A percentile compares a stretch with the other conserved stretches of the same genome.
phyloP scores from a whole-genome alignment of 2,329 filamentous ascomycete genomes.

The Diaporthe citriasiana region DNA sequence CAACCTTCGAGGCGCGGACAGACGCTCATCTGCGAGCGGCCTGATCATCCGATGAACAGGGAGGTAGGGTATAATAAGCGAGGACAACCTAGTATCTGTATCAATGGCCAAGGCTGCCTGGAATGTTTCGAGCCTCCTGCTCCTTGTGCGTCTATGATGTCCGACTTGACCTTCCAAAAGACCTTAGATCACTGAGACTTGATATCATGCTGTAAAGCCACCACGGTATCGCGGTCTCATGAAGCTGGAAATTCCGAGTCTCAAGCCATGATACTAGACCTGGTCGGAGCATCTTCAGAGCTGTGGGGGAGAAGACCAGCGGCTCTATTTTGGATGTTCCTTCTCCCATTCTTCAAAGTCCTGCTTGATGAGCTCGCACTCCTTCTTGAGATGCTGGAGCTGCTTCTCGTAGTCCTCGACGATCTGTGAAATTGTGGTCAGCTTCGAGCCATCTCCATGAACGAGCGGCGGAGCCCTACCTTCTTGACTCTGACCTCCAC shows the following conservation, averaged over 20 bases:
- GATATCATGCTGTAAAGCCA: neutral
- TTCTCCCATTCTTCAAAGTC: conserved; percentile 71
- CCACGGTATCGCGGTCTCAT: neutral
- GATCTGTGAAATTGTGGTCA: conserved; percentile 65
- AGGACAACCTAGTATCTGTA: conserved; percentile 1
- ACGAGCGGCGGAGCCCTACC: conserved; percentile 59
- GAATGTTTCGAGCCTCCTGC: neutral
- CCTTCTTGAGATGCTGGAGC: conserved; percentile 80
- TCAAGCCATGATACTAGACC: neutral
- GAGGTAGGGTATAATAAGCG: neutral
- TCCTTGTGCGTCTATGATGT: neutral
- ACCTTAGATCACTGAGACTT: neutral
- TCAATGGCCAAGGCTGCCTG: neutral
- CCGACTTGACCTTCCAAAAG: neutral
- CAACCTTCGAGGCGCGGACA: neutral
- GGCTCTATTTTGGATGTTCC: conserved; percentile 52
- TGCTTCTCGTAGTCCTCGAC: conserved; percentile 87
- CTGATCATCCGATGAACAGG: neutral
- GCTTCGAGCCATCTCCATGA: conserved; percentile 8
- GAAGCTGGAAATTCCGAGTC: neutral
- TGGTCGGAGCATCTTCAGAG: neutral
- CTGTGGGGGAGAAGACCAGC: neutral
- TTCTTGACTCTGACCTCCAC: conserved; percentile 81
- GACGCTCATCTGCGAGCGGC: neutral
- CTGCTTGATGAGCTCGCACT: conserved; percentile 73